Conservation (phyloP, 306 rosid genomes). For the Amphicarpaea edgeworthii region DNA sequence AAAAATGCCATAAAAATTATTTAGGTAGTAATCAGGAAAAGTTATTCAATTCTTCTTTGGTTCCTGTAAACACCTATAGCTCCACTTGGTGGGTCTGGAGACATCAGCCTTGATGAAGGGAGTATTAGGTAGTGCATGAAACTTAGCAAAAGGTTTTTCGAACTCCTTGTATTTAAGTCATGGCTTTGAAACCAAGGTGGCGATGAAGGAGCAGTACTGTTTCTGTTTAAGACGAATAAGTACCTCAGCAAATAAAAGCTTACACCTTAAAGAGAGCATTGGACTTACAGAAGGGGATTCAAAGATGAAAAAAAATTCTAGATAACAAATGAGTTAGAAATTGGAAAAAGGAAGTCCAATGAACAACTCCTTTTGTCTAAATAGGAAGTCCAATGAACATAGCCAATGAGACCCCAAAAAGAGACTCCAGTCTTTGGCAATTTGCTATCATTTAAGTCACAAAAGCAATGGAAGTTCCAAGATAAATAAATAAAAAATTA, state of each 20-base stretch:
- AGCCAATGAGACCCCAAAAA: neutral
- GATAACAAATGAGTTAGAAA: constrained; percentile 4
- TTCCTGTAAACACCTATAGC: neutral
- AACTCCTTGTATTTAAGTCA: neutral
- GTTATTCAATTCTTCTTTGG: neutral
- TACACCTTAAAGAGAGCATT: neutral
- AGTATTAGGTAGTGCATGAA: neutral
- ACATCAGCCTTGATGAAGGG: neutral
- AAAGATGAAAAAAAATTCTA: neutral
- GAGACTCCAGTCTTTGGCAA: constrained; percentile 4
- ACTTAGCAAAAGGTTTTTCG: neutral
- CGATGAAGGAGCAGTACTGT: neutral
- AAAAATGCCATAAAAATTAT: neutral
- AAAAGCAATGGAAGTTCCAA: constrained; percentile 11
- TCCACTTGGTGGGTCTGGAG: neutral
- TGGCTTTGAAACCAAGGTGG: neutral
- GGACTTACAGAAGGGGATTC: neutral
- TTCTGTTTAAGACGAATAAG: neutral
- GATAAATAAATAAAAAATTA: constrained; percentile 7
- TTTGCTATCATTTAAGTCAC: constrained; percentile 6
- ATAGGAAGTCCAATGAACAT: neutral
- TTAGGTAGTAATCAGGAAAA: neutral
- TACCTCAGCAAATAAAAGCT: neutral
- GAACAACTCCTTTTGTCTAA: constrained; percentile 1
- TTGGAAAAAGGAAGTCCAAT: constrained; percentile 12